Percentiles rank a stretch among this genome's conserved stretches.
Conservation (phyloP, 371 early-diverging fungal genomes). For the Ecytonucleospora hepatopenaei region DNA sequence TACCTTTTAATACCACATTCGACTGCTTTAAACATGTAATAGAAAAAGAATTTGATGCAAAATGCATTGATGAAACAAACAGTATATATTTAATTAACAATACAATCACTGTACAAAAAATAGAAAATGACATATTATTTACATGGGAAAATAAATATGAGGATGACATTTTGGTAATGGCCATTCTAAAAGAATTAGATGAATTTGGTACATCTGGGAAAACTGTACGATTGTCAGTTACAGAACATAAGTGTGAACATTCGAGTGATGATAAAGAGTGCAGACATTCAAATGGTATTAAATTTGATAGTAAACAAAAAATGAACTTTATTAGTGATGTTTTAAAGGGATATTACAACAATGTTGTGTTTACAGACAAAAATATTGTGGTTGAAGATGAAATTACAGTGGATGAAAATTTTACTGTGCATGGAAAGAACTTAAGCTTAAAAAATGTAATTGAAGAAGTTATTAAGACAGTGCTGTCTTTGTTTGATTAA, state of each 20-base stretch:
- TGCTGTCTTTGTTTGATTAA: constrained; percentile 5
- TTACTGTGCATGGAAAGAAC: constrained; percentile 2
- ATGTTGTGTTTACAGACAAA: constrained; percentile 6
- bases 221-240: constrained; percentile 24
- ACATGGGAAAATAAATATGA: constrained; percentile 43
- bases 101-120: neutral
- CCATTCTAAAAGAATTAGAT: constrained; percentile 31
- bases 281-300: too few relatives aligned
- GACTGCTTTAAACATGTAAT: constrained; percentile 34
- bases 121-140: constrained; percentile 22
- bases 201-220: constrained; percentile 26
- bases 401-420: neutral
- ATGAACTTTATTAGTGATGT: constrained; percentile 22
- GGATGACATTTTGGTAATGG: constrained; percentile 40
- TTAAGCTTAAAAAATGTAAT: neutral
- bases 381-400: constrained; percentile 1
- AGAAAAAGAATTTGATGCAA: constrained; percentile 30
- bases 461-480: constrained; percentile 15
- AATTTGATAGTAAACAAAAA: constrained; percentile 22
- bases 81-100: neutral
- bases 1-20: constrained; percentile 36
- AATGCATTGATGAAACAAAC: neutral
- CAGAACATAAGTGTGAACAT: too few relatives aligned
- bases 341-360: constrained; percentile 29
- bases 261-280: too few relatives aligned